Evolutionary conservation across 805 yeast species (phyloP), one percentile per base, ranked within the genome.

Genomic region (Teunomyces gatunensis): DNA sequence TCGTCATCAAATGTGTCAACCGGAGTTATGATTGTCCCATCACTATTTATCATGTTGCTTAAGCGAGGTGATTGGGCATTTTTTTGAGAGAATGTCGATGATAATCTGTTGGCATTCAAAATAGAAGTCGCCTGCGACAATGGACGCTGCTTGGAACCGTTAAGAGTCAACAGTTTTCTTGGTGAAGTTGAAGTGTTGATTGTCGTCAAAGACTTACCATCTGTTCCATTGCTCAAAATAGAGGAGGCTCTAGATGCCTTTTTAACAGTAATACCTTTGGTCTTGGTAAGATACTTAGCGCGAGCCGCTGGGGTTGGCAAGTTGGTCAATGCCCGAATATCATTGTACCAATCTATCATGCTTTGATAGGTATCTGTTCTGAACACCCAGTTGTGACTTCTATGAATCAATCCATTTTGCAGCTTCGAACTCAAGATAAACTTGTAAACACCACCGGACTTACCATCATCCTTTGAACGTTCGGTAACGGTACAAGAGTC

Each of bases 351-450:
- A 34, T 74, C 77, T 63, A 85, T 81, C 92, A 90, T 88, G 28
- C 78, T 66, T 36, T 84, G 86, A 57, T 86, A 87, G 42, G 86
- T 79, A 59, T 87, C 94, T n/a, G 95, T 85, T 54, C 96, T 78
- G 72, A 92, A 91, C n/a, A 91, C 94, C 89, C 94, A 89, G 58
- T 89, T 90, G 68, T 91, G 97, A 37, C 89, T 88, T 59, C 89
- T 77, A 52, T 83, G 85, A 52, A 89, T 75, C 50, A 86, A 69
- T 11, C 94, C 94, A 51, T 83, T 81, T 53, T 84, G 83, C 62
- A 64, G 72, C 58, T 86, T 88, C 13, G 90, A 81, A 54, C 80
- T 81, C 51, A 92, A 71, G 9, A 90, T 87, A 67, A 92, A 94
- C 68, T 90, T 90, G 63, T 83, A 83, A 48, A 69, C 71, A 3